These are phyloP conservation scores for Solanum tarapatanum DNA, from an alignment of 257 asterid genomes.

Conservation along the genomic window DNA sequence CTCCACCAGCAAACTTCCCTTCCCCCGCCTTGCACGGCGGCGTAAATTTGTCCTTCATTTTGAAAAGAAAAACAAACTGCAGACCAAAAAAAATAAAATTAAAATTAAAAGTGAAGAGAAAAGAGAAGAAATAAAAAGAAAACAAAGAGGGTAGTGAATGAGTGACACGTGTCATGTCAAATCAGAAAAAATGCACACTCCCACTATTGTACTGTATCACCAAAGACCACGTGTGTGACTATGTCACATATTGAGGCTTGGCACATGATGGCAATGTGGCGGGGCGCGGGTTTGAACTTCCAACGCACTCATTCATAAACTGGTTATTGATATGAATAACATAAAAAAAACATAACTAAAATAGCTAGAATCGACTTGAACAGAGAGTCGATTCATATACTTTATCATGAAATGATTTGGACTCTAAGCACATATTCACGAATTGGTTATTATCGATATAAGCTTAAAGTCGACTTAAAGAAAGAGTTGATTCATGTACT, in stretches of 20 bases:
- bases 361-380: not conserved
- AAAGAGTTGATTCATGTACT: not conserved
- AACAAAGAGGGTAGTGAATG: not conserved
- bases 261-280: not conserved
- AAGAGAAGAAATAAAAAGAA: not conserved
- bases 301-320: not conserved
- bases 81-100: not conserved
- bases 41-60: not conserved
- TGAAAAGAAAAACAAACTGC: not conserved
- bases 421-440: fast-evolving
- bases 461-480: not conserved
- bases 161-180: not conserved
- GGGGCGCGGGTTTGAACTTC: not conserved
- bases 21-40: not conserved
- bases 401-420: not conserved
- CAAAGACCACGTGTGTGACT: not conserved
- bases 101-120: not conserved
- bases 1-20: not conserved
- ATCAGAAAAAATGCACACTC: not conserved
- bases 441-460: not conserved
- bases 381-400: not conserved
- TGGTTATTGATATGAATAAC: not conserved
- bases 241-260: not conserved
- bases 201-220: not conserved
- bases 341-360: no score